phyloP scores from a whole-genome alignment of 2,329 filamentous ascomycete genomes.

The Huntiella bhutanensis region DNA sequence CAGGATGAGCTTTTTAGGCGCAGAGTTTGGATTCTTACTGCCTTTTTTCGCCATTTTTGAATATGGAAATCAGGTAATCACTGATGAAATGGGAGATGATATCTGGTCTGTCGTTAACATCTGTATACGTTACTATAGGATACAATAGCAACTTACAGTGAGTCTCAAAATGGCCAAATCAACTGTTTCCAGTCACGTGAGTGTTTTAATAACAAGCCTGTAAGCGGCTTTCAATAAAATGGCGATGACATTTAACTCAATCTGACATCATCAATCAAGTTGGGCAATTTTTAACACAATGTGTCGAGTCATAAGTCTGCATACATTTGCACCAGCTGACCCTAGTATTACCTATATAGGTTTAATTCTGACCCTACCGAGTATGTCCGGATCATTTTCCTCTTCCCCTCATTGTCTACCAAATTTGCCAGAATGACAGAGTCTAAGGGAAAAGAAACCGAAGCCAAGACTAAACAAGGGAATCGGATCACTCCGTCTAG shows the following conservation, averaged over 20 bases:
- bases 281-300: no score
- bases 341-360: no score
- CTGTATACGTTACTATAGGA: background rate
- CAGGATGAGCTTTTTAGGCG: constrained; percentile 1
- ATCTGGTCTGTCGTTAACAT: no score
- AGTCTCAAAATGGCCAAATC: background rate
- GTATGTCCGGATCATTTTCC: background rate
- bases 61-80: background rate
- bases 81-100: no score
- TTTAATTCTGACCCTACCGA: background rate
- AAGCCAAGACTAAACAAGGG: background rate
- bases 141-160: background rate
- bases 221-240: background rate
- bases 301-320: no score
- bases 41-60: constrained; percentile 9
- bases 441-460: no score
- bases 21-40: constrained; percentile 4
- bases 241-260: no score
- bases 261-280: no score
- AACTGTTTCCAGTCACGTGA: background rate
- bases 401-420: background rate
- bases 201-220: background rate
- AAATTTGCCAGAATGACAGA: background rate
- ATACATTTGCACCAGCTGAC: no score
- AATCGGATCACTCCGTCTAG: background rate